Evolutionary conservation across 805 yeast species (phyloP).

Genomic region (Pichia kluyveri): DNA sequence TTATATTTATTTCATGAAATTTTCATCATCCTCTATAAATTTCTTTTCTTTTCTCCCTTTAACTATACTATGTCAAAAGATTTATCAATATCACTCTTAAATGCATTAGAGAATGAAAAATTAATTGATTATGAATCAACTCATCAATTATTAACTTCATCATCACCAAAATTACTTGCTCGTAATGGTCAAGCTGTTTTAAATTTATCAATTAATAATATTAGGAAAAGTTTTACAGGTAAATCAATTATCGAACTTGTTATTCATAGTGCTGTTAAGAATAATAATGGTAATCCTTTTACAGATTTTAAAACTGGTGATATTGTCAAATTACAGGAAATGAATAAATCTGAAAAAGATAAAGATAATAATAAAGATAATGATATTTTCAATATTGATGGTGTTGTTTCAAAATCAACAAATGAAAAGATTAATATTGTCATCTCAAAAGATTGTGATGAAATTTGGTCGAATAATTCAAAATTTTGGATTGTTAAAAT

Average conservation of each 20-base stretch:
- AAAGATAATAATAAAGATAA: conserved; percentile 23
- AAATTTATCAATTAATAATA: conserved; percentile 50
- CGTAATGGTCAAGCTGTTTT: conserved; percentile 66
- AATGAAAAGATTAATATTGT: conserved; percentile 44
- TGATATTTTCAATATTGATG: conserved; percentile 34
- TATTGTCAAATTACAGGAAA: conserved; percentile 52
- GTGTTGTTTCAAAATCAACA: conserved; percentile 54
- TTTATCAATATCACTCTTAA: conserved; percentile 30
- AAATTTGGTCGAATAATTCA: conserved; percentile 1
- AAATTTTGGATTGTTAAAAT: conserved; percentile 61
- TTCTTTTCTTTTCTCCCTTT: neutral
- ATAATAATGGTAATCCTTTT: neutral
- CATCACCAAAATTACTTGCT: conserved; percentile 60
- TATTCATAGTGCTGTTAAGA: conserved; percentile 27
- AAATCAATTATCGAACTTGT: conserved; percentile 54
- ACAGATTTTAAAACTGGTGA: conserved; percentile 63
- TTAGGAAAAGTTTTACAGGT: conserved; percentile 77
- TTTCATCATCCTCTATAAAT: too few relatives aligned
- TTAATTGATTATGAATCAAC: conserved; percentile 44
- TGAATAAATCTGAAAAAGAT: conserved; percentile 23
- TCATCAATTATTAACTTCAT: conserved; percentile 31
- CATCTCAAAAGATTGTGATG: conserved; percentile 25
- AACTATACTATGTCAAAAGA: neutral
- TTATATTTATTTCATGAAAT: neutral
- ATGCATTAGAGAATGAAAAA: conserved; percentile 38